These are phyloP conservation scores for Papiliotrema flavescens DNA, from an alignment of 1,284 basidiomycete genomes.

Conservation along the genomic window DNA sequence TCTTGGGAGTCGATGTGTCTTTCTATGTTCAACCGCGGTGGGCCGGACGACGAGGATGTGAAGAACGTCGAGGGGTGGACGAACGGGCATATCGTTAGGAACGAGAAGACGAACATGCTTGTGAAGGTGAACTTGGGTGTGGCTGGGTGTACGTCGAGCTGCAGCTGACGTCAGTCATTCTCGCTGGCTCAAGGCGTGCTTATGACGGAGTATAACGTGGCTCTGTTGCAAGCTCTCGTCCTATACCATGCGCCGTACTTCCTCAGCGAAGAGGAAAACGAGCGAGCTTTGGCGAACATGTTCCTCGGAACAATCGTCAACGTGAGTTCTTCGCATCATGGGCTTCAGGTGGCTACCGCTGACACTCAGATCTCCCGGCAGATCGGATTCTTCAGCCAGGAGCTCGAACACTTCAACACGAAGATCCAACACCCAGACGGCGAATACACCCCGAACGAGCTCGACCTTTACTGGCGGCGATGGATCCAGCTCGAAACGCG, in stretches of 20 bases:
- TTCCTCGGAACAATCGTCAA: conserved; percentile 48
- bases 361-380: conserved; percentile 45
- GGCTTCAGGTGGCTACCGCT: not conserved
- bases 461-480: conserved; percentile 46
- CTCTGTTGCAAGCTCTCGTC: conserved; percentile 48
- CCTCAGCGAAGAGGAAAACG: conserved; percentile 43
- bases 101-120: conserved; percentile 51
- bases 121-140: conserved; percentile 35
- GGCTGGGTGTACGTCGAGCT: not conserved
- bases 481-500: conserved; percentile 51
- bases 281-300: conserved; percentile 46
- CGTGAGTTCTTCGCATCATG: conserved; percentile 21
- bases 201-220: conserved; percentile 50
- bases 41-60: conserved; percentile 7
- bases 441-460: conserved; percentile 33
- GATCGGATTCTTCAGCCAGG: conserved; percentile 46
- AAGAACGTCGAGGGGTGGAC: conserved; percentile 34
- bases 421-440: conserved; percentile 23
- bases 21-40: conserved; percentile 10
- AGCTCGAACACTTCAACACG: conserved; percentile 38
- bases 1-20: conserved; percentile 32
- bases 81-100: conserved; percentile 37
- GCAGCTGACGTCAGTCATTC: conserved; percentile 35
- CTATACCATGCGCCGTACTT: conserved; percentile 50
- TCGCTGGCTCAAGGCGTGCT: conserved; percentile 43